Evolutionary conservation across 2,329 filamentous ascomycete genomes (phyloP).

Genomic region (Clonostachys byssicola): DNA sequence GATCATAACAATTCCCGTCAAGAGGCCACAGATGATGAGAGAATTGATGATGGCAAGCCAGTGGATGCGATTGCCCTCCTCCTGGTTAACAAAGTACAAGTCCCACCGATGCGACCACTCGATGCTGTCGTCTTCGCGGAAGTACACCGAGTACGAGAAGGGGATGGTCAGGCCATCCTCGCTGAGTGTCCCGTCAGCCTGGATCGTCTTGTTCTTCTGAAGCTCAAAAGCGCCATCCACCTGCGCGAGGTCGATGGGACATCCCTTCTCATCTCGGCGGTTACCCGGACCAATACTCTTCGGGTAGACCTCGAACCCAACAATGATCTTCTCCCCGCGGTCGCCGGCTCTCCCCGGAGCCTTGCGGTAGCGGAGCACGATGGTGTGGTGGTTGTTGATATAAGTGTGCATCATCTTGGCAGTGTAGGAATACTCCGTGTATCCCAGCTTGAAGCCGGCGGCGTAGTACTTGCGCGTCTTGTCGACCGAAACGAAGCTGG

Average conservation of each 20-base stretch:
- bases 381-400: slow-evolving; percentile 84
- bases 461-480: slow-evolving; percentile 85
- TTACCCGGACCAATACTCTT: slow-evolving; percentile 68
- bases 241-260: slow-evolving; percentile 62
- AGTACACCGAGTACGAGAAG: slow-evolving; percentile 88
- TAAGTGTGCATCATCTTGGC: slow-evolving; percentile 63
- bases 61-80: slow-evolving; percentile 76
- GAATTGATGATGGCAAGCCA: slow-evolving; percentile 90
- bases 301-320: slow-evolving; percentile 86
- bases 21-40: slow-evolving; percentile 72
- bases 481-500: slow-evolving; percentile 82
- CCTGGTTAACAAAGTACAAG: slow-evolving; percentile 83
- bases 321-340: slow-evolving; percentile 72
- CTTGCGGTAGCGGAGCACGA: slow-evolving; percentile 74
- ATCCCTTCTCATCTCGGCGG: slow-evolving; percentile 59
- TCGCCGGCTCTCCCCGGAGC: slow-evolving; percentile 66
- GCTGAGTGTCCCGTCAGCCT: slow-evolving; percentile 26
- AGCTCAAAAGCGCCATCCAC: slow-evolving; percentile 65
- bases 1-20: slow-evolving; percentile 76
- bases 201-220: slow-evolving; percentile 58
- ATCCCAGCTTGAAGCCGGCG: slow-evolving; percentile 84
- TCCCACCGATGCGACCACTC: slow-evolving; percentile 88
- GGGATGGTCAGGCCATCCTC: slow-evolving; percentile 68
- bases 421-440: slow-evolving; percentile 59
- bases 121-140: slow-evolving; percentile 73